Conservation (phyloP, 306 rosid species). For the Casuarina glauca region DNA sequence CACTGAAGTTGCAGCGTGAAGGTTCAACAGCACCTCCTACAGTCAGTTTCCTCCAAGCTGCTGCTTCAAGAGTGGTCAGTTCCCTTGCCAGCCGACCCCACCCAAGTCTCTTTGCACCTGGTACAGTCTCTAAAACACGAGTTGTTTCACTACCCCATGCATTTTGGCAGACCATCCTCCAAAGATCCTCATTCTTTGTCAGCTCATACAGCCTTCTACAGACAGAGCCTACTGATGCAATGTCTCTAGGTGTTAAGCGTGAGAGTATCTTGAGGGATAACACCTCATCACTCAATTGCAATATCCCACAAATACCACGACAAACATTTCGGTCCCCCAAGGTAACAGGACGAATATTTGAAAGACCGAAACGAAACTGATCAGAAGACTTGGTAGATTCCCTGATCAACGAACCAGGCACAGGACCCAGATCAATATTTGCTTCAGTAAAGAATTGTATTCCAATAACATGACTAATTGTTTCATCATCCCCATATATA, state of each 20-base stretch:
- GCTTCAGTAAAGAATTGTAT: constrained; percentile 90
- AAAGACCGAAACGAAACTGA: constrained; percentile 59
- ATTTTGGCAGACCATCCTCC: constrained; percentile 99
- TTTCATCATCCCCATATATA: constrained; percentile 90
- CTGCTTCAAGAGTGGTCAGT: constrained; percentile 95
- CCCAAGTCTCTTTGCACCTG: constrained; percentile 96
- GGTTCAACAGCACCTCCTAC: constrained; percentile 97
- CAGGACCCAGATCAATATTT: constrained; percentile 90
- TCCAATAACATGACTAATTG: constrained; percentile 87
- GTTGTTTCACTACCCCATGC: constrained; percentile 99
- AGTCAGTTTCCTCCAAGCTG: constrained; percentile 96
- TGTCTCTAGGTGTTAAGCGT: constrained; percentile 89
- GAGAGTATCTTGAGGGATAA: constrained; percentile 88
- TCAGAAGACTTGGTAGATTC: constrained; percentile 61
- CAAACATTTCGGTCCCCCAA: constrained; percentile 76
- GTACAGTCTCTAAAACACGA: constrained; percentile 87
- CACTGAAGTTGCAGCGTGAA: constrained; percentile 96
- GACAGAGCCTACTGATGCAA: constrained; percentile 93
- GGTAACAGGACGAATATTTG: constrained; percentile 57
- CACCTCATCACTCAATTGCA: constrained; percentile 95
- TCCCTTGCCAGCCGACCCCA: constrained; percentile 97
- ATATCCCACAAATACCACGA: constrained; percentile 90
- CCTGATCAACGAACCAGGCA: constrained; percentile 58
- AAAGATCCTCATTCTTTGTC: constrained; percentile 85
- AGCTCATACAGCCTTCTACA: constrained; percentile 69